phyloP scores from a whole-genome alignment of 108 stramenopile species.

The Skeletonema costatum region DNA sequence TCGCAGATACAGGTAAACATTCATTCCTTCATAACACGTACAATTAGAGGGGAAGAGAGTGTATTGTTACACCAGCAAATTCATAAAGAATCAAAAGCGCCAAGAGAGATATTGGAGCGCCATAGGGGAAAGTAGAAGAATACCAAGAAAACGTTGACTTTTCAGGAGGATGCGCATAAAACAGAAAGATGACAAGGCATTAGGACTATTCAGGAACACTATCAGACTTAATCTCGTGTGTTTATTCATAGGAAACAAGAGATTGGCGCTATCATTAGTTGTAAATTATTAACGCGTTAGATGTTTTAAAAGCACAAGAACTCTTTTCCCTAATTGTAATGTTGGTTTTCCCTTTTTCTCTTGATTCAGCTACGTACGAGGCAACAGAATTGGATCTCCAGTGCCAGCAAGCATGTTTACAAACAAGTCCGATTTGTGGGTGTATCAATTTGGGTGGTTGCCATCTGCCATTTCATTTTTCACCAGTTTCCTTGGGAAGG shows the following conservation, averaged over 20 bases:
- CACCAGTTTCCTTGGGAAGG: no score
- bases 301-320: not conserved
- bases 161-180: not conserved
- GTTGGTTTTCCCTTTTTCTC: no score
- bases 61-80: not conserved
- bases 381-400: no score
- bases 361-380: no score
- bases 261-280: not conserved
- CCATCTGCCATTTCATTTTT: no score
- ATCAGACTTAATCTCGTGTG: not conserved
- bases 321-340: no score
- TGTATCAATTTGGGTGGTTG: no score
- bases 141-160: not conserved
- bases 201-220: not conserved
- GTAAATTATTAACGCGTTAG: not conserved
- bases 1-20: not conserved
- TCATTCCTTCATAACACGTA: not conserved
- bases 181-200: not conserved
- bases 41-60: not conserved
- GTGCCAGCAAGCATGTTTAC: no score
- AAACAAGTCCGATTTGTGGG: no score
- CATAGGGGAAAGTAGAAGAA: not conserved
- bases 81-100: not conserved
- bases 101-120: not conserved
- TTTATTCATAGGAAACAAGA: not conserved